A percentile compares a stretch with the other conserved stretches of the same genome.
phyloP scores from a whole-genome alignment of 345 rosid genomes.

The Pugionium dolabratum region DNA sequence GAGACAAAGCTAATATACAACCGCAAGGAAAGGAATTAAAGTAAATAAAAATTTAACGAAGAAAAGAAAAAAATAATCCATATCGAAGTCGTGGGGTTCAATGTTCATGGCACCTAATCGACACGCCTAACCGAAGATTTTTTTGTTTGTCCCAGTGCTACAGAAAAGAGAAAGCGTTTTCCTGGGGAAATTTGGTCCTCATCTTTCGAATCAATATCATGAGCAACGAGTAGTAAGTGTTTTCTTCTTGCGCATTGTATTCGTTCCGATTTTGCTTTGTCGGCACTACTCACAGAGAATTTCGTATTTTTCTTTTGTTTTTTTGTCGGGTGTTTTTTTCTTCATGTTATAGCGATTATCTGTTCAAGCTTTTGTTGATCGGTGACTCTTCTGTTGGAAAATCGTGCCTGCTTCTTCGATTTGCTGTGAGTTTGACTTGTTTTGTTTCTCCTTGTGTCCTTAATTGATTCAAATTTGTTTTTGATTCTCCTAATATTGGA shows the following conservation, averaged over 20 bases:
- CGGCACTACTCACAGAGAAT: slow-evolving; percentile 6
- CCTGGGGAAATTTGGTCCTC: neutral
- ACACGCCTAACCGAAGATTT: slow-evolving; percentile 21
- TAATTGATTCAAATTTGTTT: neutral
- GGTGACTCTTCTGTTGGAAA: slow-evolving; percentile 88
- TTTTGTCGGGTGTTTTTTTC: neutral
- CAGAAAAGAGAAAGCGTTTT: slow-evolving; percentile 7
- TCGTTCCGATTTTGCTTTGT: neutral
- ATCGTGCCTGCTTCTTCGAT: slow-evolving; percentile 78
- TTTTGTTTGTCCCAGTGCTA: neutral
- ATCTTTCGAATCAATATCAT: slow-evolving; percentile 38
- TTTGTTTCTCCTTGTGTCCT: neutral
- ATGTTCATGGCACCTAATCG: slow-evolving; percentile 25
- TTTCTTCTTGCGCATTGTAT: neutral
- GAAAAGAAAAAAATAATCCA: neutral
- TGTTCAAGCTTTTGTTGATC: slow-evolving; percentile 75
- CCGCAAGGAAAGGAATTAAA: neutral
- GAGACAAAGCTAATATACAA: neutral
- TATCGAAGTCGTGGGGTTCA: slow-evolving; percentile 38
- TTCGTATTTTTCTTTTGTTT: neutral
- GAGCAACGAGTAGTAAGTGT: slow-evolving; percentile 62
- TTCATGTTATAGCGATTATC: slow-evolving; percentile 53
- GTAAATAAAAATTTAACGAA: neutral
- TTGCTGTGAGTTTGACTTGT: slow-evolving; percentile 55
- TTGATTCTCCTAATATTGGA: neutral